Base-by-base conservation (phyloP, 768 basidiomycete genomes). In the Chlorophyllum brunneum region DNA sequence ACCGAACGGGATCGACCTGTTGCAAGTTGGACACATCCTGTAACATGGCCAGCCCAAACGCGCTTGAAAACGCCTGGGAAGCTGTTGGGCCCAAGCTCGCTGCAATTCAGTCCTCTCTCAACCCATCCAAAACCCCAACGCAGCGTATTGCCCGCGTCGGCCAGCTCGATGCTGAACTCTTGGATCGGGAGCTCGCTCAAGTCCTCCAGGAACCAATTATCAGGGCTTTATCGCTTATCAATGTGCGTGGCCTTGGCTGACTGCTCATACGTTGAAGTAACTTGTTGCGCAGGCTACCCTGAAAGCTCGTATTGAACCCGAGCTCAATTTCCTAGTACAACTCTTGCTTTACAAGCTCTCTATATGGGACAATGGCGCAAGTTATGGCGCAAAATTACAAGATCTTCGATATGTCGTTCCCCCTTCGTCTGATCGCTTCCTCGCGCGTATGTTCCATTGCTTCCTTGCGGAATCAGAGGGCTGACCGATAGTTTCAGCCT, bases 91-190 rank as follows among this genome's bases (percentile, higher is more conserved):
- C 81, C 24, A 68, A 61, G 8, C 70, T 92, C 6, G 59, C 71
- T 20, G 66, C 72, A 9, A 76, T 86, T 34, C 70, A 75, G 44
- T 64, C 69, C 24, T 66, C 70, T 10, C 58, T 83, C 20, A 60
- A 59, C 18, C 54, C 67, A 4, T 57, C 62, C 7, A 47, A 63
- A 13, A 48, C 63, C n/a, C 66, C 72, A 22, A 49, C 56, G 41
- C 63, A 75, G 23, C 77, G 85, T n/a, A 70, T 85, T 26, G 72
- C 82, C 22, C 88, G 94, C 38, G 92, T 98, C 42, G 88, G 89
- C 6, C 91, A 95, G 67, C 81, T 98, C 48, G 95, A 98, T 66
- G 83, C 95, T 2, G 87, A 92, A 59, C 76, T 95, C 20, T 78
- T 98, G 42, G 95, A 98, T 70, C 81, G 85, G 58, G 93, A 97